These are phyloP conservation scores for Vararia minispora DNA, from an alignment of 768 basidiomycete genomes.

Conservation along the genomic window DNA sequence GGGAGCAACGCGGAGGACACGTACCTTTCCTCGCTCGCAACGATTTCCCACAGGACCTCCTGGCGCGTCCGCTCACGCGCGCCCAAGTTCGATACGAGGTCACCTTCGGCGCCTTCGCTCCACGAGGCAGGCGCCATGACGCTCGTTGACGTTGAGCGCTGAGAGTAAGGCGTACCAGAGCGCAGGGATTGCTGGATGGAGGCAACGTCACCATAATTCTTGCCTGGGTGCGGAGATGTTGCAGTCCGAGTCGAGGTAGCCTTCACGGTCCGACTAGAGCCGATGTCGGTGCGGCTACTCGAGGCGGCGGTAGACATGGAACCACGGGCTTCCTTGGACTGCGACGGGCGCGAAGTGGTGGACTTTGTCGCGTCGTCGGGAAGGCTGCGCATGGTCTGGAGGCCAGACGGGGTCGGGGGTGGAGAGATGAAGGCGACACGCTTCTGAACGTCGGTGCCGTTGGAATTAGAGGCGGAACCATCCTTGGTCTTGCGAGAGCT, in stretches of 20 bases:
- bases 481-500: slow-evolving; percentile 31
- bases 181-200: slow-evolving; percentile 59
- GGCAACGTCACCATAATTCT: slow-evolving; percentile 30
- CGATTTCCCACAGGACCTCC: slow-evolving; percentile 95
- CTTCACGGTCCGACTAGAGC: slow-evolving; percentile 32
- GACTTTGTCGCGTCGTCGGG: slow-evolving; percentile 50
- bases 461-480: slow-evolving; percentile 20
- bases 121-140: slow-evolving; percentile 75
- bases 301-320: slow-evolving; percentile 54
- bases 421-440: slow-evolving; percentile 85
- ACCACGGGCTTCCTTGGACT: slow-evolving; percentile 59
- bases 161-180: slow-evolving; percentile 73
- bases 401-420: slow-evolving; percentile 50
- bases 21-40: slow-evolving; percentile 89
- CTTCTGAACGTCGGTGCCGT: slow-evolving; percentile 49
- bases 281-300: slow-evolving; percentile 51
- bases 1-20: slow-evolving; percentile 18
- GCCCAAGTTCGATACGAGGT: slow-evolving; percentile 88
- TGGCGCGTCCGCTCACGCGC: slow-evolving; percentile 90
- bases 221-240: slow-evolving; percentile 49
- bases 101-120: slow-evolving; percentile 92
- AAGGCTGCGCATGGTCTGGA: slow-evolving; percentile 36
- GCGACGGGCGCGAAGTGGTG: slow-evolving; percentile 57
- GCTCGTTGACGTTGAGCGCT: slow-evolving; percentile 62
- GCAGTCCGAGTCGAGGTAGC: slow-evolving; percentile 52